A percentile compares a stretch with the other conserved stretches of the same genome.
Conservation (phyloP, 805 yeast species). For the Hanseniaspora singularis region DNA sequence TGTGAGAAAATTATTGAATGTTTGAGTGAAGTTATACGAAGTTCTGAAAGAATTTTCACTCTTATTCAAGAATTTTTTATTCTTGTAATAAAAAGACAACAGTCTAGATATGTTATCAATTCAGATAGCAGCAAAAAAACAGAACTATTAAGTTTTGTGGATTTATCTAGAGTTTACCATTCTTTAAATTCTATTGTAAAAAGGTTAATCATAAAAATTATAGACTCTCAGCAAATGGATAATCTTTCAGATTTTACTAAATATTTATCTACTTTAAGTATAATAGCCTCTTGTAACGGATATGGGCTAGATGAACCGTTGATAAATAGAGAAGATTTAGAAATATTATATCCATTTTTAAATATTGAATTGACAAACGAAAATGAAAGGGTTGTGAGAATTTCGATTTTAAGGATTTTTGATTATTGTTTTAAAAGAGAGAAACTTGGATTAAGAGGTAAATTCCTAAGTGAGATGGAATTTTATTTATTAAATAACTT, state of each 20-base stretch:
- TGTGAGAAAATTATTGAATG: slow-evolving; percentile 24
- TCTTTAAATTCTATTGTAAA: too few species aligned
- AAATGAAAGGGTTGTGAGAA: slow-evolving; percentile 22
- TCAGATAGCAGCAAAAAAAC: too few species aligned
- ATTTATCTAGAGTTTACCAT: not conserved
- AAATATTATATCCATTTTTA: slow-evolving; percentile 53
- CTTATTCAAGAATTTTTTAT: slow-evolving; percentile 39
- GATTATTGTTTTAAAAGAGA: slow-evolving; percentile 37
- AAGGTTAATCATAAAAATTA: too few species aligned
- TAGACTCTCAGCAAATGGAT: too few species aligned
- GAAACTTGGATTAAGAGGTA: slow-evolving; percentile 35
- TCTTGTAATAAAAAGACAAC: slow-evolving; percentile 23
- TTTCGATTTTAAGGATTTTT: slow-evolving; percentile 45
- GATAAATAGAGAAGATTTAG: slow-evolving; percentile 54
- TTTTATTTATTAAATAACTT: slow-evolving; percentile 41
- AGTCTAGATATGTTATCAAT: slow-evolving; percentile 4
- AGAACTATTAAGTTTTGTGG: too few species aligned
- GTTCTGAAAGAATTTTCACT: slow-evolving; percentile 32
- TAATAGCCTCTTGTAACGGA: slow-evolving; percentile 41
- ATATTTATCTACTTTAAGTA: slow-evolving; percentile 35
- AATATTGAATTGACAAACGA: slow-evolving; percentile 37
- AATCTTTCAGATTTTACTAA: too few species aligned
- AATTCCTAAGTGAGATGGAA: slow-evolving; percentile 41
- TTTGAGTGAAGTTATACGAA: slow-evolving; percentile 32
- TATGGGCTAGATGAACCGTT: too few species aligned